phyloP scores from a whole-genome alignment of 805 yeast species.

The Millerozyma miso region DNA sequence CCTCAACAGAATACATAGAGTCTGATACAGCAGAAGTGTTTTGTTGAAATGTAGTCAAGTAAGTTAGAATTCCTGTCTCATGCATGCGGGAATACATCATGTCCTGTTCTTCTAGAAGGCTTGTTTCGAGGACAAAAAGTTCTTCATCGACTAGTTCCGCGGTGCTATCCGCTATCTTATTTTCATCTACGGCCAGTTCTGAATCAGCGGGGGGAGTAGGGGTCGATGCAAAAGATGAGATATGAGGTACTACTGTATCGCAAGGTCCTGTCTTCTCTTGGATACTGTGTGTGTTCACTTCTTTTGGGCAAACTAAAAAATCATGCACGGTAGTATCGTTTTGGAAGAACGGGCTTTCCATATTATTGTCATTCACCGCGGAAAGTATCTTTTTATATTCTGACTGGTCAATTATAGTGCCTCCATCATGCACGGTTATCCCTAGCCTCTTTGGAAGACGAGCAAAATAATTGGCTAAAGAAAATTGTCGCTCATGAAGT shows the following conservation, averaged over 20 bases:
- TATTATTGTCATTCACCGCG: neutral
- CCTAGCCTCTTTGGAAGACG: constrained; percentile 1
- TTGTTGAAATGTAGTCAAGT: constrained; percentile 9
- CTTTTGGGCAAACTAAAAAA: neutral
- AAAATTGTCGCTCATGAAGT: neutral
- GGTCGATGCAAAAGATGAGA: constrained; percentile 2
- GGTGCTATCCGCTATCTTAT: neutral
- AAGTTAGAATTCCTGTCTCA: constrained; percentile 17
- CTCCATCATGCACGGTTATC: neutral
- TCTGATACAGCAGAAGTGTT: constrained; percentile 1
- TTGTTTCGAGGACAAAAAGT: constrained; percentile 6
- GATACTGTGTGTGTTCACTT: neutral
- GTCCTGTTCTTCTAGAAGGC: constrained; percentile 11
- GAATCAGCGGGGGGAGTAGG: neutral
- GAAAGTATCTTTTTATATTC: neutral
- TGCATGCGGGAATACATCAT: constrained; percentile 9
- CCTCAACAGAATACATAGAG: constrained; percentile 8
- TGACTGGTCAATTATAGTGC: neutral
- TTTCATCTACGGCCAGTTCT: neutral
- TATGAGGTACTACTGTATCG: constrained; percentile 2
- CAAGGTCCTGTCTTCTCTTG: neutral
- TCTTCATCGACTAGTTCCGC: constrained; percentile 1
- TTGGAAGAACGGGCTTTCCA: neutral
- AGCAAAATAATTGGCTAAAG: neutral
- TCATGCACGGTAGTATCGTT: neutral